Evolutionary conservation across 2,329 filamentous ascomycete genomes (phyloP).

Genomic region (Akanthomyces lecanii): DNA sequence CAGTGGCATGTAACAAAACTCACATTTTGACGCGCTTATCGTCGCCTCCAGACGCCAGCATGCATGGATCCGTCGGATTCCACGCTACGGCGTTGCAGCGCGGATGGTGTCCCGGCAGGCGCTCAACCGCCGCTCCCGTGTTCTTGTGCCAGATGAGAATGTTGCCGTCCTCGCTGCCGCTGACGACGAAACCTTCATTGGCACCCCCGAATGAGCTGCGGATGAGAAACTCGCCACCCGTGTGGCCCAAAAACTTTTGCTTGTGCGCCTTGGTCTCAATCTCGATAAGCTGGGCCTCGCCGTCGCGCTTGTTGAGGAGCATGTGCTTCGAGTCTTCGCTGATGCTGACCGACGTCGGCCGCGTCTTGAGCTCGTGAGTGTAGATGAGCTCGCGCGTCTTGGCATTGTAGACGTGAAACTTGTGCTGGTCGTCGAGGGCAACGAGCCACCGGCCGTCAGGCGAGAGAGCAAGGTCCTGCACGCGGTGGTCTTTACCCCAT

Average conservation of each 20-base stretch:
- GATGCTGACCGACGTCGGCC: slow-evolving; percentile 75
- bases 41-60: slow-evolving; percentile 90
- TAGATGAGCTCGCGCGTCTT: slow-evolving; percentile 69
- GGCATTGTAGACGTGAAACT: slow-evolving; percentile 79
- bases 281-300: slow-evolving; percentile 74
- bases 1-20: slow-evolving; percentile 29
- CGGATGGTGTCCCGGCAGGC: slow-evolving; percentile 66
- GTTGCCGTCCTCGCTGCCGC: slow-evolving; percentile 76
- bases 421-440: slow-evolving; percentile 65
- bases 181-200: slow-evolving; percentile 84
- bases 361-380: slow-evolving; percentile 60
- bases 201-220: slow-evolving; percentile 82
- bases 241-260: slow-evolving; percentile 70
- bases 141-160: slow-evolving; percentile 91
- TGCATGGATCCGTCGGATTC: slow-evolving; percentile 76
- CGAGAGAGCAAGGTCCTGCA: slow-evolving; percentile 82
- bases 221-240: slow-evolving; percentile 73
- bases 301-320: slow-evolving; percentile 76
- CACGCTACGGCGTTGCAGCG: slow-evolving; percentile 86
- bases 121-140: slow-evolving; percentile 70
- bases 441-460: slow-evolving; percentile 75
- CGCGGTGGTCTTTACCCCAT: slow-evolving; percentile 68
- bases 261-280: slow-evolving; percentile 68
- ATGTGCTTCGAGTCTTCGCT: slow-evolving; percentile 76
- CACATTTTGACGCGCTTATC: slow-evolving; percentile 83